Percentiles rank a stretch among this genome's conserved stretches.
Conservation (phyloP, 768 basidiomycete genomes). For the Fomitopsis serialis region DNA sequence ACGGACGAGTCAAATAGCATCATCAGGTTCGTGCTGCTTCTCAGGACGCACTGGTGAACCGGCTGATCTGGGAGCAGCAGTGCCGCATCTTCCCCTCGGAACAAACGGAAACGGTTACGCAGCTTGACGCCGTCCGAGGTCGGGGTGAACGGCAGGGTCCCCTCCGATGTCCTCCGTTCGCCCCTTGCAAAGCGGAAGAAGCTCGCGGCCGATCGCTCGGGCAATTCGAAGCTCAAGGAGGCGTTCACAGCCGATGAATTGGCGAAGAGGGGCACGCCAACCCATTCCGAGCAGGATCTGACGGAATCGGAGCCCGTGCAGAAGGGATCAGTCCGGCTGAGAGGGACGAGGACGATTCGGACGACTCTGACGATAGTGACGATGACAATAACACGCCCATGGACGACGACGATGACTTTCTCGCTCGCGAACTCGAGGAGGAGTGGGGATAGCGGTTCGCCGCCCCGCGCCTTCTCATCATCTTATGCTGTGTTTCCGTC, state of each 20-base stretch:
- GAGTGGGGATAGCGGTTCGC: conserved; percentile 57
- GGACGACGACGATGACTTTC: conserved; percentile 69
- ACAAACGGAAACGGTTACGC: conserved; percentile 63
- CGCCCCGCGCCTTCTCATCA: background rate
- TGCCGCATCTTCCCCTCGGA: conserved; percentile 36
- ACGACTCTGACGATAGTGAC: conserved; percentile 1
- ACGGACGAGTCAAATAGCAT: conserved; percentile 47
- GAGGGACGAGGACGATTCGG: background rate
- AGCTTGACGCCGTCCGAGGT: conserved; percentile 67
- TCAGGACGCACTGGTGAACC: background rate
- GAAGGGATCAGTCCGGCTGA: conserved; percentile 7
- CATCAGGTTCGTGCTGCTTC: conserved; percentile 31
- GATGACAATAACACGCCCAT: conserved; percentile 41
- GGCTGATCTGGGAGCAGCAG: conserved; percentile 12
- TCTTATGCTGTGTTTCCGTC: background rate
- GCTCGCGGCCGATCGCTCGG: conserved; percentile 57
- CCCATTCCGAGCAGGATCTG: conserved; percentile 26
- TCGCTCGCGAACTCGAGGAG: conserved; percentile 75
- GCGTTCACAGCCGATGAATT: conserved; percentile 22
- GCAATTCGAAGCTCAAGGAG: conserved; percentile 65
- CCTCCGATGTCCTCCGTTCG: conserved; percentile 47
- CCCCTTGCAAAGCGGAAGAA: conserved; percentile 81
- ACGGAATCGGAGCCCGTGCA: conserved; percentile 27
- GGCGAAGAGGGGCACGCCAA: conserved; percentile 4
- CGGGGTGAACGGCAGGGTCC: conserved; percentile 28